A percentile compares a stretch with the other conserved stretches of the same genome.
phyloP scores from a whole-genome alignment of 2,329 filamentous ascomycete genomes.

The Clathrospora elynae region DNA sequence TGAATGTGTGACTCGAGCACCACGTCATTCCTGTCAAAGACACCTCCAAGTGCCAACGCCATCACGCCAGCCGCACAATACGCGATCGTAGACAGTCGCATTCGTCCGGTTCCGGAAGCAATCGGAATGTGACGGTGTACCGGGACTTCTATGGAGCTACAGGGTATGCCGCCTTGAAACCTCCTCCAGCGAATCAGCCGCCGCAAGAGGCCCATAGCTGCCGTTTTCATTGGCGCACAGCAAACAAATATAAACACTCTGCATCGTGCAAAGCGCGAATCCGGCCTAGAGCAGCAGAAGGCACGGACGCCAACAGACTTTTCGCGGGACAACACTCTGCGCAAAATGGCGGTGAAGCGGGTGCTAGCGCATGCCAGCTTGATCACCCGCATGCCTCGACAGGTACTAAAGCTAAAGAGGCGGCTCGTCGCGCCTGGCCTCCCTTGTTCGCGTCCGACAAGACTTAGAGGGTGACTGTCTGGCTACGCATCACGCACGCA shows the following conservation, averaged over 20 bases:
- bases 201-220: neutral
- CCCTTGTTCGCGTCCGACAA: conserved; percentile 22
- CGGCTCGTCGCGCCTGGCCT: conserved; percentile 20
- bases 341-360: conserved; percentile 24
- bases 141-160: conserved; percentile 20
- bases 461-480: conserved; percentile 19
- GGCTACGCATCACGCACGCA: conserved; percentile 17
- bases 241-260: conserved; percentile 2
- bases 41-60: too few species aligned
- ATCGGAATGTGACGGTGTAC: conserved; percentile 12
- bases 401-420: conserved; percentile 22
- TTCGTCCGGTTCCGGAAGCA: conserved; percentile 22
- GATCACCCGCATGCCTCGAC: conserved; percentile 15
- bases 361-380: conserved; percentile 15
- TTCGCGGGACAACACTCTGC: conserved; percentile 3
- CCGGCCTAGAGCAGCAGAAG: conserved; percentile 5
- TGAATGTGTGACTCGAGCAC: conserved; percentile 1
- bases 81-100: conserved; percentile 21
- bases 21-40: conserved; percentile 11
- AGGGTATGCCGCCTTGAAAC: conserved; percentile 8
- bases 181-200: conserved; percentile 12
- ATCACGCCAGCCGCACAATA: conserved; percentile 18
- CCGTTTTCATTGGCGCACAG: conserved; percentile 5
- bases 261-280: conserved; percentile 6
- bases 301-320: conserved; percentile 16